Conservation (phyloP, 2,329 filamentous ascomycete genomes). For the Alternaria postmessia region DNA sequence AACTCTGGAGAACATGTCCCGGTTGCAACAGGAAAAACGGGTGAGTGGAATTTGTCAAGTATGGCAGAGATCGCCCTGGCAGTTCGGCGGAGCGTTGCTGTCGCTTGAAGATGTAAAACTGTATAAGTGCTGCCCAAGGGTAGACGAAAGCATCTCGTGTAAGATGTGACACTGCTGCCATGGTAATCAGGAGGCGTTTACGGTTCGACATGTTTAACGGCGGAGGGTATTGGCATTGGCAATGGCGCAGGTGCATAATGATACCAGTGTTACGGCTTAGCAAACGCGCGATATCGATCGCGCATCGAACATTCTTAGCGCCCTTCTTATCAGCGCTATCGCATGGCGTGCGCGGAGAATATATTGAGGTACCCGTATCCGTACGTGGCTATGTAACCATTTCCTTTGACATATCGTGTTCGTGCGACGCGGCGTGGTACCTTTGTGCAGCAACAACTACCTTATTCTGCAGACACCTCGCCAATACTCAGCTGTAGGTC, state of each 20-base stretch:
- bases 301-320: not conserved
- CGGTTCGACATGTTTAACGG: not conserved
- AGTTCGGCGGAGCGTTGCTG: slow-evolving; percentile 35
- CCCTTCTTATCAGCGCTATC: not conserved
- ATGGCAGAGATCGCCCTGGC: slow-evolving; percentile 47
- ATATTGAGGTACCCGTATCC: slow-evolving; percentile 6
- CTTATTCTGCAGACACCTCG: not conserved
- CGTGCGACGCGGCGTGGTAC: not conserved
- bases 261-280: not conserved
- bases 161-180: not conserved
- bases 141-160: not conserved
- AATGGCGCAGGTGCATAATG: not conserved
- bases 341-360: not conserved
- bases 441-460: not conserved
- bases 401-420: slow-evolving; percentile 2
- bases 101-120: slow-evolving; percentile 16
- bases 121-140: not conserved
- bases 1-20: slow-evolving; percentile 78
- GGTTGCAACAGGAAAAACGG: slow-evolving; percentile 37
- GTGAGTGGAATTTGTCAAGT: slow-evolving; percentile 55
- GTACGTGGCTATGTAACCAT: not conserved
- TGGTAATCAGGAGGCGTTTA: not conserved
- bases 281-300: not conserved
- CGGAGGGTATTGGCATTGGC: not conserved
- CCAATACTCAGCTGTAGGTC: too few species aligned